A percentile compares a stretch with the other conserved stretches of the same genome.
These are phyloP conservation scores for Tetrapyrgos nigripes DNA, from an alignment of 1,284 basidiomycete genomes.

Conservation along the genomic window DNA sequence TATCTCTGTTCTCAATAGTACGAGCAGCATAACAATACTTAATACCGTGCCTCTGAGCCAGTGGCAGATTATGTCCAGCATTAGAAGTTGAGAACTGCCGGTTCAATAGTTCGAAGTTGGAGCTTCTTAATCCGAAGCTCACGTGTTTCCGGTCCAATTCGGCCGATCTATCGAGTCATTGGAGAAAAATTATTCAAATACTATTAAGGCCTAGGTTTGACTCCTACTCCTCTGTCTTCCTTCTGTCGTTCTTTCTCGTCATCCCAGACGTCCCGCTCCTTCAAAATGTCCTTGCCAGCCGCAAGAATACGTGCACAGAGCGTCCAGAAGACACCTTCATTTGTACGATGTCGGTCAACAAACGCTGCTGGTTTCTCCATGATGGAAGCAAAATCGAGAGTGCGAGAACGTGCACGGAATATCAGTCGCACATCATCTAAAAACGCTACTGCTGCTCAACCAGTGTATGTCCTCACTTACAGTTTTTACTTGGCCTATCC, in stretches of 20 bases:
- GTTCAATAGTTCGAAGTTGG: not conserved
- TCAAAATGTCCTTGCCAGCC: slow-evolving; percentile 31
- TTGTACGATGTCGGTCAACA: slow-evolving; percentile 62
- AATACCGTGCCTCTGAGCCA: too few relatives aligned
- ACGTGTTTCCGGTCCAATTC: not conserved
- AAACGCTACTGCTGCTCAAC: slow-evolving; percentile 62
- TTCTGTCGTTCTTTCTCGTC: too few relatives aligned
- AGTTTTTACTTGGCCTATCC: slow-evolving; percentile 1
- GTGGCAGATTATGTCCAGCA: too few relatives aligned
- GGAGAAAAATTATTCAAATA: not conserved
- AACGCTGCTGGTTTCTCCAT: slow-evolving; percentile 52
- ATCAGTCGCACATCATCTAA: slow-evolving; percentile 72
- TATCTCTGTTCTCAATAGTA: too few relatives aligned
- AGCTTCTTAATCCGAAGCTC: not conserved
- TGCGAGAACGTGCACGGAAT: slow-evolving; percentile 69
- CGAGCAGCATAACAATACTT: too few relatives aligned
- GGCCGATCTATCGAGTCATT: not conserved
- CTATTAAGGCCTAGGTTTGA: too few relatives aligned
- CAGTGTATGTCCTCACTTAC: slow-evolving; percentile 49
- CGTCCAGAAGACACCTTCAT: slow-evolving; percentile 50
- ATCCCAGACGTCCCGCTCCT: slow-evolving; percentile 13
- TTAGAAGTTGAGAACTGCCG: too few relatives aligned
- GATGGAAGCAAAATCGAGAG: slow-evolving; percentile 74
- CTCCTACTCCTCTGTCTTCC: too few relatives aligned
- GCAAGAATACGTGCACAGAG: slow-evolving; percentile 49